A percentile compares a stretch with the other conserved stretches of the same genome.
Conservation (phyloP, 2,329 filamentous ascomycete species). For the Fusarium chaquense region DNA sequence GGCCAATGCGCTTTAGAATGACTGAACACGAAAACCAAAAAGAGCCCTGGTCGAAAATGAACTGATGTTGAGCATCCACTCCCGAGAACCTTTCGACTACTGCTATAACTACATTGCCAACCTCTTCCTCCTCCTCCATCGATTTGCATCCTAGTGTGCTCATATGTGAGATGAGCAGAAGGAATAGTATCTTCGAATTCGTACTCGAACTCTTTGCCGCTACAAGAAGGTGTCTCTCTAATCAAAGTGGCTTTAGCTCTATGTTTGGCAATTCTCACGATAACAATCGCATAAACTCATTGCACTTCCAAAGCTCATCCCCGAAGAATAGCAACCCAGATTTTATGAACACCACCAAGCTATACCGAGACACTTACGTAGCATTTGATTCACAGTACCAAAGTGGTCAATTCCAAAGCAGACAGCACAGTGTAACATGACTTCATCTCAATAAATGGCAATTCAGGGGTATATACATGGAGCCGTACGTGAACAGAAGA, state of each 20-base stretch:
- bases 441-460: not conserved
- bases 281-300: not conserved
- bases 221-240: not conserved
- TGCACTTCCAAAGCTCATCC: not conserved
- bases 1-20: too few relatives aligned
- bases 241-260: not conserved
- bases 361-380: not conserved
- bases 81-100: conserved; percentile 12
- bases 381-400: not conserved
- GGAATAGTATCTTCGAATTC: conserved; percentile 9
- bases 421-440: too few relatives aligned
- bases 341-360: not conserved
- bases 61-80: not conserved
- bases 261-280: not conserved
- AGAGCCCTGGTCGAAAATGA: not conserved
- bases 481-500: not conserved
- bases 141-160: not conserved
- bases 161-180: not conserved
- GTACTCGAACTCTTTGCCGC: conserved; percentile 13
- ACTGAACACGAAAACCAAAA: not conserved
- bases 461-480: not conserved
- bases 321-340: not conserved
- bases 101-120: conserved; percentile 1
- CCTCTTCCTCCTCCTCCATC: not conserved
- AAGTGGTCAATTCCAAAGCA: not conserved